Evolutionary conservation across 257 asterid species (phyloP).

Genomic region (Fraxinus pennsylvanica): DNA sequence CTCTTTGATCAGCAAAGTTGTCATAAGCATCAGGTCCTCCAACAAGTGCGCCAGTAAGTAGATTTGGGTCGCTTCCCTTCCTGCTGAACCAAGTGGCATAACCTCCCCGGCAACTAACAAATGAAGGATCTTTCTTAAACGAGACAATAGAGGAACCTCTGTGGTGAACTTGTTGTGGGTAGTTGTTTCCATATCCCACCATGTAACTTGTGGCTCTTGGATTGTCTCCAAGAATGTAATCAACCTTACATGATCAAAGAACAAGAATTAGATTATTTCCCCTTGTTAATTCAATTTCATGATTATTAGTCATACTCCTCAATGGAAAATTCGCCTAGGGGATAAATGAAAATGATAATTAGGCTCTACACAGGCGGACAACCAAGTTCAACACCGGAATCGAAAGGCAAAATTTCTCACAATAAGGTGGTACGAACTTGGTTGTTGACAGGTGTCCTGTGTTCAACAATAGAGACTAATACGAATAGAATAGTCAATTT

Average conservation of each 20-base stretch:
- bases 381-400: too few relatives aligned
- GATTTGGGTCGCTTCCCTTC: constrained; percentile 78
- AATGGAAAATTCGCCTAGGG: too few relatives aligned
- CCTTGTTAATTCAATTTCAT: neutral
- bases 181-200: constrained; percentile 95
- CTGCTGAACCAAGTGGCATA: constrained; percentile 90
- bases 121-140: constrained; percentile 56
- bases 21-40: constrained; percentile 99
- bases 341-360: too few relatives aligned
- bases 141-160: constrained; percentile 92
- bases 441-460: too few relatives aligned
- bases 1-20: constrained; percentile 91
- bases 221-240: constrained; percentile 95
- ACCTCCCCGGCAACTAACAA: constrained; percentile 92
- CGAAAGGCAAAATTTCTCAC: too few relatives aligned
- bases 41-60: constrained; percentile 86
- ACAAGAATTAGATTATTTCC: neutral
- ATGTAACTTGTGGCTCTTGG: constrained; percentile 98
- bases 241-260: constrained; percentile 53
- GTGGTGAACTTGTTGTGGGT: constrained; percentile 91
- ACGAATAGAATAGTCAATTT: too few relatives aligned
- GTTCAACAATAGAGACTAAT: too few relatives aligned
- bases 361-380: too few relatives aligned
- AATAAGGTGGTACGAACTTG: too few relatives aligned
- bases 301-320: neutral